These are phyloP conservation scores for Clonostachys chloroleuca DNA, from an alignment of 2,329 filamentous ascomycete genomes.

Conservation along the genomic window DNA sequence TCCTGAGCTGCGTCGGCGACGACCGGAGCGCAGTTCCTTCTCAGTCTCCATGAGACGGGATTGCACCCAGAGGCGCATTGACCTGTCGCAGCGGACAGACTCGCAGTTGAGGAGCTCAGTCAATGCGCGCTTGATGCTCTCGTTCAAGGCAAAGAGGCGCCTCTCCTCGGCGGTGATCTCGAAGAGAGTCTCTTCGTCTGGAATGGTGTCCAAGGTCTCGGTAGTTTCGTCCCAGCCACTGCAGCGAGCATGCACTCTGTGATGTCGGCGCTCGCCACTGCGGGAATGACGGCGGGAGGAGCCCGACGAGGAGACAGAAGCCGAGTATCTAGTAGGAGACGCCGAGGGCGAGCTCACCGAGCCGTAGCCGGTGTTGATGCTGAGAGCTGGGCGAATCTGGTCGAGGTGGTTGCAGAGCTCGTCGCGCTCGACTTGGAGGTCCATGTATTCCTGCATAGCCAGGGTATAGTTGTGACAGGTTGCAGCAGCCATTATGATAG, in stretches of 20 bases:
- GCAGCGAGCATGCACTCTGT: constrained; percentile 19
- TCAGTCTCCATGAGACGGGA: constrained; percentile 56
- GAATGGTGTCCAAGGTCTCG: constrained; percentile 28
- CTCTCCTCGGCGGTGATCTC: constrained; percentile 48
- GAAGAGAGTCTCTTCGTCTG: constrained; percentile 40
- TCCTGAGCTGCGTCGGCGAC: constrained; percentile 38
- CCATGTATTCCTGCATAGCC: constrained; percentile 48
- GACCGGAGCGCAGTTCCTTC: constrained; percentile 49
- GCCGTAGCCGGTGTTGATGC: constrained; percentile 20
- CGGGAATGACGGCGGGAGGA: constrained; percentile 25
- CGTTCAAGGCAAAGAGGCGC: constrained; percentile 51
- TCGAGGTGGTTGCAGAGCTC: constrained; percentile 46
- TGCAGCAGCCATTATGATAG: no score
- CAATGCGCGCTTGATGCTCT: constrained; percentile 56
- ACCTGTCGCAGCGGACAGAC: constrained; percentile 42
- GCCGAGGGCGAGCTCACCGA: constrained; percentile 44
- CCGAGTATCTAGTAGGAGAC: constrained; percentile 54
- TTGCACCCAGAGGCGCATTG: constrained; percentile 55
- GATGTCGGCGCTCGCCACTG: constrained; percentile 16
- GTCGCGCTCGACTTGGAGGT: constrained; percentile 50
- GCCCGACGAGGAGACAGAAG: constrained; percentile 43
- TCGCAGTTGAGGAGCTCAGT: constrained; percentile 60
- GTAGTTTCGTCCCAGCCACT: constrained; percentile 22
- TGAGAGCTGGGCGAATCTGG: constrained; percentile 37
- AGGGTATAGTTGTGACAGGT: constrained; percentile 31